Conservation (phyloP, 805 yeast species). For the Nakazawaea ambrosiae region DNA sequence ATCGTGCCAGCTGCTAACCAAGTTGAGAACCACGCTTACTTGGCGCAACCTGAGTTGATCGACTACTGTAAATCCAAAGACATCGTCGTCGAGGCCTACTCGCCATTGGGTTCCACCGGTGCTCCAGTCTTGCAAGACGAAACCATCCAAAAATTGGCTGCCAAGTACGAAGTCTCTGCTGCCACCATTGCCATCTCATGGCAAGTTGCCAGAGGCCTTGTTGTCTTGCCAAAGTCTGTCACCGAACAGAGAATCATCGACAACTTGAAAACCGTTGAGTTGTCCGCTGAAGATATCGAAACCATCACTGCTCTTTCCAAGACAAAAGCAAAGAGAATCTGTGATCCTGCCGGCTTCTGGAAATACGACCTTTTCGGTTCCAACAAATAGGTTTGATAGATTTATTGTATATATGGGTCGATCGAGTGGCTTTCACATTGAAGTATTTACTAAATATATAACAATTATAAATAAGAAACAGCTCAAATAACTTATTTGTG, state of each 20-base stretch:
- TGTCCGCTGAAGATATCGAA: conserved; percentile 29
- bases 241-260: conserved; percentile 33
- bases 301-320: conserved; percentile 22
- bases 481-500: too few relatives aligned
- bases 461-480: too few relatives aligned
- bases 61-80: conserved; percentile 44
- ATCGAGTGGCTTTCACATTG: too few relatives aligned
- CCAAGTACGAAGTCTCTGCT: conserved; percentile 33
- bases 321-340: conserved; percentile 21
- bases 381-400: background rate
- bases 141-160: conserved; percentile 34
- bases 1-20: conserved; percentile 67
- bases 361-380: conserved; percentile 8
- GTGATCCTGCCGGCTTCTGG: conserved; percentile 10
- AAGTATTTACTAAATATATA: too few relatives aligned
- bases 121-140: conserved; percentile 45
- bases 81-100: conserved; percentile 64
- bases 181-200: conserved; percentile 52
- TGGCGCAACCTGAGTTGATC: conserved; percentile 55
- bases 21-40: conserved; percentile 66
- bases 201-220: conserved; percentile 50
- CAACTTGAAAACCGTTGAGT: conserved; percentile 28
- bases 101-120: conserved; percentile 63
- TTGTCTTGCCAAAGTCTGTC: conserved; percentile 46
- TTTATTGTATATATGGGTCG: too few relatives aligned